Evolutionary conservation across 2,329 filamentous ascomycete genomes (phyloP).

Genomic region (Exophiala lecanii-corni): DNA sequence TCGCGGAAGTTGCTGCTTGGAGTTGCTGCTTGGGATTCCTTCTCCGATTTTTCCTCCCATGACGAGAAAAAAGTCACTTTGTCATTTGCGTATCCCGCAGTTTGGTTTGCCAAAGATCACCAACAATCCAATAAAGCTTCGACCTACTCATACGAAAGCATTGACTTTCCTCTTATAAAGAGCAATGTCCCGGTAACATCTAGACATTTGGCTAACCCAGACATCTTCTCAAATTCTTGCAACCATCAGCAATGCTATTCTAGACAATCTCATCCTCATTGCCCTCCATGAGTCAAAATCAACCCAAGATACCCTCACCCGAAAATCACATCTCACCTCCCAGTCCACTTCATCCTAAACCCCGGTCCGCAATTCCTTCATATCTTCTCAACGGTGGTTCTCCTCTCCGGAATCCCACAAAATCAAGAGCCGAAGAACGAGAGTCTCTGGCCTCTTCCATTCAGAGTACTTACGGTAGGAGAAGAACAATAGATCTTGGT

Average conservation of each 20-base stretch:
- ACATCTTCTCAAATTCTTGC: too few species aligned
- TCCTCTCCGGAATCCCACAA: conserved; percentile 43
- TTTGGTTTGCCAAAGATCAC: too few species aligned
- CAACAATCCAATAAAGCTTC: too few species aligned
- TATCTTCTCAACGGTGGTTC: conserved; percentile 54
- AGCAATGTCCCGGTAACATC: too few species aligned
- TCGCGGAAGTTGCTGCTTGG: too few species aligned
- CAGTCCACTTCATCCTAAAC: conserved; percentile 34
- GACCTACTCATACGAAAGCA: too few species aligned
- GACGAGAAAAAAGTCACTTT: not conserved
- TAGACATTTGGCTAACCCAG: too few species aligned
- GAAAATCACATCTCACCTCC: conserved; percentile 9
- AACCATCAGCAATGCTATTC: too few species aligned
- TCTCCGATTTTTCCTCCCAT: not conserved
- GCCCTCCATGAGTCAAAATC: conserved; percentile 14
- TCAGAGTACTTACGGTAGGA: conserved; percentile 51
- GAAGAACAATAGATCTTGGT: conserved; percentile 44
- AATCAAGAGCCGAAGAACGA: conserved; percentile 49
- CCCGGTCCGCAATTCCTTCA: conserved; percentile 51
- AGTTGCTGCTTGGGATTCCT: not conserved
- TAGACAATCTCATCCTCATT: not conserved
- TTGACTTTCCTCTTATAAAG: too few species aligned
- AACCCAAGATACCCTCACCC: conserved; percentile 11
- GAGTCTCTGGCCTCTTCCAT: conserved; percentile 57
- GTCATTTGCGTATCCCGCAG: too few species aligned